Conservation (phyloP, 306 rosid genomes). For the Gastrolobium villosum region DNA sequence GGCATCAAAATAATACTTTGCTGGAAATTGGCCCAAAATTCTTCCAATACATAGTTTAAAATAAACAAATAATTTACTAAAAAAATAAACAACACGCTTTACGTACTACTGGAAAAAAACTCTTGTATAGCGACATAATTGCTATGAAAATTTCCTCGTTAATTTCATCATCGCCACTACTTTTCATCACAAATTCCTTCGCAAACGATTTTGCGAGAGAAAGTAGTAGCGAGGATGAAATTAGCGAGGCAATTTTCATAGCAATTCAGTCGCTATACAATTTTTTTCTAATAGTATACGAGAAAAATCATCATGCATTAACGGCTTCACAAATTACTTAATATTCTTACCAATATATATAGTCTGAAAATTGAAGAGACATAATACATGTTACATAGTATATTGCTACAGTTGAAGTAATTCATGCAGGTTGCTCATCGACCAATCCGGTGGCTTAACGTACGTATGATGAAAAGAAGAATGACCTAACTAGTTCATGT, state of each 20-base stretch:
- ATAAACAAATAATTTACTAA: neutral
- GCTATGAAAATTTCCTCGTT: too few relatives aligned
- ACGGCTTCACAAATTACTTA: neutral
- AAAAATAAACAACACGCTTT: too few relatives aligned
- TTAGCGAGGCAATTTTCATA: too few relatives aligned
- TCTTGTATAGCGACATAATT: too few relatives aligned
- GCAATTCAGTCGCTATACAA: too few relatives aligned
- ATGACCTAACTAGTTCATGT: too few relatives aligned
- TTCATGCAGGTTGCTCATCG: neutral
- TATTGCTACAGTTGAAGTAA: neutral
- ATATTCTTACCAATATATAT: neutral
- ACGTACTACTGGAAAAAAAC: too few relatives aligned
- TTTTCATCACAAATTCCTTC: too few relatives aligned
- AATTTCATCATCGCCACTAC: too few relatives aligned
- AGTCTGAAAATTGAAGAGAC: neutral
- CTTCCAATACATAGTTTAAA: neutral
- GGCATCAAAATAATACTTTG: neutral
- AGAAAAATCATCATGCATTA: neutral
- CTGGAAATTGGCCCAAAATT: neutral
- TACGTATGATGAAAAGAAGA: neutral
- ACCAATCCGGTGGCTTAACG: constrained; percentile 22
- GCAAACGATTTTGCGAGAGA: too few relatives aligned
- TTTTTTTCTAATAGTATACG: too few relatives aligned
- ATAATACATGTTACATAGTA: neutral
- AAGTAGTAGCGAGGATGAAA: too few relatives aligned